Evolutionary conservation across 1,139 yeast species (phyloP).

Genomic region (Suhomyces atakaporum): DNA sequence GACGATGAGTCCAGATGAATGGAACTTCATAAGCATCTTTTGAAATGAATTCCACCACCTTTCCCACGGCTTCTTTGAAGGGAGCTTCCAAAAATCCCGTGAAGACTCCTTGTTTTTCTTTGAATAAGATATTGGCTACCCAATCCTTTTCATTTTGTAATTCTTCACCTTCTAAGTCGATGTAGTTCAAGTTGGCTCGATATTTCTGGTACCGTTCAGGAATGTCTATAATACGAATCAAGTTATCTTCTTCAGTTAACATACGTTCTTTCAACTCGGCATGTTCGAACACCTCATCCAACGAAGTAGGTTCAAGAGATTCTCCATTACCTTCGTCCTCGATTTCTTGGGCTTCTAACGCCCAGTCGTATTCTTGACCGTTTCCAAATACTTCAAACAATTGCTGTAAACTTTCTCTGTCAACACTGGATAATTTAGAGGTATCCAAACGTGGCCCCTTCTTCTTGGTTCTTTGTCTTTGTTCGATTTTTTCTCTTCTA

Average conservation of each 20-base stretch:
- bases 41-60: constrained; percentile 76
- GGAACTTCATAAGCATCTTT: constrained; percentile 89
- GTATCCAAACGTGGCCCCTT: constrained; percentile 49
- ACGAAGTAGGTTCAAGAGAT: constrained; percentile 57
- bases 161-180: constrained; percentile 69
- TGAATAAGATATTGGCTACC: constrained; percentile 61
- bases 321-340: constrained; percentile 59
- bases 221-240: constrained; percentile 79
- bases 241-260: constrained; percentile 90
- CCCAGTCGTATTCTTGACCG: constrained; percentile 98
- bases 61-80: constrained; percentile 69
- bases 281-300: constrained; percentile 92
- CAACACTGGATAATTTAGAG: constrained; percentile 73
- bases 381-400: constrained; percentile 95
- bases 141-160: constrained; percentile 74
- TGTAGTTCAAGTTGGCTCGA: constrained; percentile 63
- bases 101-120: constrained; percentile 48
- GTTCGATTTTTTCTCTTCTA: constrained; percentile 34
- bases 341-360: constrained; percentile 85
- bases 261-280: constrained; percentile 87
- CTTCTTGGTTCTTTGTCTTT: constrained; percentile 44
- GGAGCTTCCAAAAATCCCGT: constrained; percentile 53
- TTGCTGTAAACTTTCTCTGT: constrained; percentile 90
- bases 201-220: constrained; percentile 91
- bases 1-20: constrained; percentile 93